phyloP scores from a whole-genome alignment of 306 rosid genomes.

The Prunus padus region DNA sequence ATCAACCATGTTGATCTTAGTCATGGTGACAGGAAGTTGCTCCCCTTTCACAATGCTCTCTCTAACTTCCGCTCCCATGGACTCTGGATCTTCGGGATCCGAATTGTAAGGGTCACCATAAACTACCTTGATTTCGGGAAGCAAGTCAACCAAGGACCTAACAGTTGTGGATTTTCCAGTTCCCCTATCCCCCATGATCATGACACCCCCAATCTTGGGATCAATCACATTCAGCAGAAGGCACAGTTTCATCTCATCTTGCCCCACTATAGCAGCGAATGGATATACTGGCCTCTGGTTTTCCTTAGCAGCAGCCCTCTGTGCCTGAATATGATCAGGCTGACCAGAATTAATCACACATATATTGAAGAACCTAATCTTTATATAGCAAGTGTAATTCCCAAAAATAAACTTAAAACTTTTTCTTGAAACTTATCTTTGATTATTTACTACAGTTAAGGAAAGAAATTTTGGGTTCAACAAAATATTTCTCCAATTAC shows the following conservation, averaged over 20 bases:
- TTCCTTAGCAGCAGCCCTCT: constrained; percentile 46
- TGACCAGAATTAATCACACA: constrained; percentile 5
- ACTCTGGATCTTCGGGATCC: constrained; percentile 92
- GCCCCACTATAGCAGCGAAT: constrained; percentile 91
- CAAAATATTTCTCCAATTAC: constrained; percentile 14
- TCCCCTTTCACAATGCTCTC: constrained; percentile 68
- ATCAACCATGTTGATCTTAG: constrained; percentile 96
- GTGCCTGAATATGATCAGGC: constrained; percentile 45
- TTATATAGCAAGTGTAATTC: neutral
- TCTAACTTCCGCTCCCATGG: constrained; percentile 83
- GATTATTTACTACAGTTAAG: too few species aligned
- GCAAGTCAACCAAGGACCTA: constrained; percentile 86
- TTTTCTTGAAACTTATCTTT: neutral
- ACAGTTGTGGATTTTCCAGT: constrained; percentile 90
- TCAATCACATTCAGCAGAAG: constrained; percentile 90
- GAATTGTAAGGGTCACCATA: constrained; percentile 89
- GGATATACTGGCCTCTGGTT: constrained; percentile 94
- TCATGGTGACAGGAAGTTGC: constrained; percentile 48
- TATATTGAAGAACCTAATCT: neutral
- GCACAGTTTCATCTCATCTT: constrained; percentile 96
- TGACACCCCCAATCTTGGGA: constrained; percentile 94
- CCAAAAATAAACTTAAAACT: neutral
- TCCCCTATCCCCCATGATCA: constrained; percentile 99
- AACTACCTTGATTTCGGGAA: constrained; percentile 82
- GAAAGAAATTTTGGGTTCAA: neutral